Conservation (phyloP, 2,329 filamentous ascomycete species). For the Ceratocystis lukuohia region DNA sequence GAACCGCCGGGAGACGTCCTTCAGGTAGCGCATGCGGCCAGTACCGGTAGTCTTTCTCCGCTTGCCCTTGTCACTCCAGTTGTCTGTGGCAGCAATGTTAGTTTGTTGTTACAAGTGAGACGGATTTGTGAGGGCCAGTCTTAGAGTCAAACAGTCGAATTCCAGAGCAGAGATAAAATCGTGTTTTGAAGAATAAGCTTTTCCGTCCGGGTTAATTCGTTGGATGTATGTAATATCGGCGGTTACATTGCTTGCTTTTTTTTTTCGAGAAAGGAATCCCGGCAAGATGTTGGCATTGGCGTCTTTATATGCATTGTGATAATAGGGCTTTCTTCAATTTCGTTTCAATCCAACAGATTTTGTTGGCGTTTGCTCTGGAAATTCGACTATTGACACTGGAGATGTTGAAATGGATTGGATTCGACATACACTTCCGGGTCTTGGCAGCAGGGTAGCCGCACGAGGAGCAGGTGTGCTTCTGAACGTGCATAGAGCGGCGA, state of each 20-base stretch:
- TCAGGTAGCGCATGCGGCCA: slow-evolving; percentile 91
- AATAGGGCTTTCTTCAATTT: slow-evolving; percentile 1
- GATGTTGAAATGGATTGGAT: slow-evolving; percentile 1
- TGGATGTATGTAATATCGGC: not conserved
- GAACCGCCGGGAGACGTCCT: slow-evolving; percentile 83
- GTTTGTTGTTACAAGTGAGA: not conserved
- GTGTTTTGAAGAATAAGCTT: not conserved
- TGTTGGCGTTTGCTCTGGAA: slow-evolving; percentile 5
- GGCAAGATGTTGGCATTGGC: not conserved
- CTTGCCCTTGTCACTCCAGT: slow-evolving; percentile 99
- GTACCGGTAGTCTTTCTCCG: slow-evolving; percentile 98
- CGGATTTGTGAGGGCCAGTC: not conserved
- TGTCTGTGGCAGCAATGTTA: slow-evolving; percentile 47
- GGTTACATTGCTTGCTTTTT: not conserved
- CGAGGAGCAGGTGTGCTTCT: slow-evolving; percentile 93
- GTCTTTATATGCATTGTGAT: not conserved
- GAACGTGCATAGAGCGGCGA: slow-evolving; percentile 94
- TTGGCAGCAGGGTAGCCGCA: slow-evolving; percentile 98
- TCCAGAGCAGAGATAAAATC: not conserved
- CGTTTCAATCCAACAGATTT: not conserved
- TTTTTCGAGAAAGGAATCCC: not conserved
- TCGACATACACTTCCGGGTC: slow-evolving; percentile 89
- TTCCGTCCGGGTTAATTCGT: not conserved
- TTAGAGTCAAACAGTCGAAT: slow-evolving; percentile 6
- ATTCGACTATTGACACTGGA: slow-evolving; percentile 1